Evolutionary conservation across 177 flowering plant species (phyloP).

Genomic region (Vitis hybrid): DNA sequence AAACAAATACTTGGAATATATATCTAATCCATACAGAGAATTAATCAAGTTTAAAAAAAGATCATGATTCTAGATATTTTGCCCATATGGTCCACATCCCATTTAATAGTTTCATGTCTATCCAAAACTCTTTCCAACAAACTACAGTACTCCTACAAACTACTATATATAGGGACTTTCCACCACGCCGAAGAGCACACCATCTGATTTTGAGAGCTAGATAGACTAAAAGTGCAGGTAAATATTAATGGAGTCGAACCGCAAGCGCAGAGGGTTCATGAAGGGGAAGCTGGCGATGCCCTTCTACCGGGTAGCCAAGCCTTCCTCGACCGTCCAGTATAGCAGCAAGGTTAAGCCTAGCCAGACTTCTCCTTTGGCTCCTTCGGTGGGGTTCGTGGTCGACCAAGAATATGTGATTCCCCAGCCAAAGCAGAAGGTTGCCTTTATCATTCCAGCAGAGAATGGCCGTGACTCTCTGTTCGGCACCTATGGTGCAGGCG

Average conservation of each 20-base stretch:
- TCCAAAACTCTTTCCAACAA: constrained; percentile 1
- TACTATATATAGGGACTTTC: constrained; percentile 18
- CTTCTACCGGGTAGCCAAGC: constrained; percentile 35
- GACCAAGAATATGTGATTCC: constrained; percentile 37
- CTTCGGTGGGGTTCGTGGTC: constrained; percentile 30
- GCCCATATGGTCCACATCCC: constrained; percentile 4
- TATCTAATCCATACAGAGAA: constrained; percentile 1
- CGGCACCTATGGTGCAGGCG: constrained; percentile 16
- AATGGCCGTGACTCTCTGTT: constrained; percentile 12
- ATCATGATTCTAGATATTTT: constrained; percentile 8
- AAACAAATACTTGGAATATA: constrained; percentile 4
- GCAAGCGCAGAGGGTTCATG: constrained; percentile 46
- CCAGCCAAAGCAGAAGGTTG: constrained; percentile 29
- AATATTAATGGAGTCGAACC: constrained; percentile 41
- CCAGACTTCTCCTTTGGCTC: constrained; percentile 24
- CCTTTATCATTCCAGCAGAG: constrained; percentile 25
- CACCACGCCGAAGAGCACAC: neutral
- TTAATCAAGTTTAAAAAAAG: neutral
- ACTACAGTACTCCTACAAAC: neutral
- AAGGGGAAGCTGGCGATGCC: constrained; percentile 42
- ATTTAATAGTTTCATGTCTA: constrained; percentile 10
- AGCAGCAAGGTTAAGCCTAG: constrained; percentile 35
- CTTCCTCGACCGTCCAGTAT: constrained; percentile 23
- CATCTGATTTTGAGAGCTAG: too few species aligned
- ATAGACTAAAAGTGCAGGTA: neutral